Conservation (phyloP, 768 basidiomycete species). For the Phlegmacium glaucopus region DNA sequence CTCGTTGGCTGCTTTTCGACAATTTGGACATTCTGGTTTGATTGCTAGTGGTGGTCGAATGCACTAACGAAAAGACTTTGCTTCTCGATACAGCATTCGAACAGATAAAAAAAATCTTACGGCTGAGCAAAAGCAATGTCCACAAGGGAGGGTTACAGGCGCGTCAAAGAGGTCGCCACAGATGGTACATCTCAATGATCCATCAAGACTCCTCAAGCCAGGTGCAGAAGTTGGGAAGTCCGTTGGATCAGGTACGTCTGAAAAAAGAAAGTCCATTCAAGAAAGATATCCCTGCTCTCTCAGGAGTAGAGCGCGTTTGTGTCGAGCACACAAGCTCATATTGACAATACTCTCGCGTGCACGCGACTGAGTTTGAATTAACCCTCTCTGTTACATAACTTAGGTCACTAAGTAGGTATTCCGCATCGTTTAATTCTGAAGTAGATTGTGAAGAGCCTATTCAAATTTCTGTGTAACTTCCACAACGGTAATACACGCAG, state of each 20-base stretch:
- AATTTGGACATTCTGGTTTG: conserved; percentile 71
- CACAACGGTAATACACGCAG: not conserved
- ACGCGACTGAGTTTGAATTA: too few relatives aligned
- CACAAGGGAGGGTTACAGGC: conserved; percentile 72
- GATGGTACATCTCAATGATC: conserved; percentile 67
- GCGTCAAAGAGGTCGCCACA: conserved; percentile 72
- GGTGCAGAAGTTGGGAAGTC: conserved; percentile 62
- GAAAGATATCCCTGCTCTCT: too few relatives aligned
- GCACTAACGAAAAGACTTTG: conserved; percentile 45
- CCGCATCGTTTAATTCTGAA: too few relatives aligned
- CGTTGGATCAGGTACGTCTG: conserved; percentile 50
- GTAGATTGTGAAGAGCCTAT: not conserved
- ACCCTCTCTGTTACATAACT: too few relatives aligned
- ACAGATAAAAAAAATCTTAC: conserved; percentile 34
- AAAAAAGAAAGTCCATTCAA: conserved; percentile 17
- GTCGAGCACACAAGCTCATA: too few relatives aligned
- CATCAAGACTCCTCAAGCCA: conserved; percentile 61
- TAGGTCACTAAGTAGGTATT: too few relatives aligned
- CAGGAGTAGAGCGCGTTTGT: too few relatives aligned
- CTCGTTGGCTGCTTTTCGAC: conserved; percentile 57
- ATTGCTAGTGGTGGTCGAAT: conserved; percentile 54
- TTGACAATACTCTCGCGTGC: too few relatives aligned
- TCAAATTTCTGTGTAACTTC: not conserved
- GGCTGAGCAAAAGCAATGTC: conserved; percentile 79
- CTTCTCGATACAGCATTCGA: conserved; percentile 1